Evolutionary conservation across 192 early-diverging fungal species (phyloP), one percentile per base, ranked within the genome.

Genomic region (Backusella tarrabulga): DNA sequence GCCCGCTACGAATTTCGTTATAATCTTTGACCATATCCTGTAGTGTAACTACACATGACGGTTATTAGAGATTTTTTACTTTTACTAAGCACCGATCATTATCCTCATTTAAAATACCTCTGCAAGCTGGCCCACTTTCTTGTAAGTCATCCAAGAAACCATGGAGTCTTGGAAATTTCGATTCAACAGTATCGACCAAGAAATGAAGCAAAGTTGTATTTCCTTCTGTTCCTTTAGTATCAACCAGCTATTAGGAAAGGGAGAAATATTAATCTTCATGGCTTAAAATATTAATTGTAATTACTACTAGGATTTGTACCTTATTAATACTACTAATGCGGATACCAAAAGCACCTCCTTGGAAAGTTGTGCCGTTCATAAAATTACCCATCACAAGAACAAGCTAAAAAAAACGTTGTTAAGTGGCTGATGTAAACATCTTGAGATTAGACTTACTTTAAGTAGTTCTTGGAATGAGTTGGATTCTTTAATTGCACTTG

Each of bases 271-370:
- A 54, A 26, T 63, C 17, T 17, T 23, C 46, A 50, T 68, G 6
- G 12, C 34, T 7, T 67, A 14, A 9, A 21, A 34, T 38, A 26
- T 6, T 21, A 41, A 38, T 32, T 23, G 21, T n/a, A 32, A 23
- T 23, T 78, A 17, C 26, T n/a, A 76, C 69, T 34, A 8, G 6
- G 41, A 6, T 1, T 29, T 54, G 6, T 80, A 87, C 87, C 80
- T 93, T 93, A 77, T 95, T 95, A 42, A 95, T 91, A 85, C 93
- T 94, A 15, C 88, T 83, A 78, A 94, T 93, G 81, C 90, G 91
- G 73, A 95, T 91, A 17, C 95, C 95, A 86, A 92, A 95, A 4
- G 95, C 95, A n/a, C 93, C 94, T 38, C 95, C 95, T 73, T 93
- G 91, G 81, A 92, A 90, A 0, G 90, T 87, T 1, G 83, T 86